Percentiles rank a stretch among this genome's conserved stretches.
These are phyloP conservation scores for Neurospora sp. DNA, from an alignment of 495 filamentous ascomycete genomes.

Conservation along the genomic window DNA sequence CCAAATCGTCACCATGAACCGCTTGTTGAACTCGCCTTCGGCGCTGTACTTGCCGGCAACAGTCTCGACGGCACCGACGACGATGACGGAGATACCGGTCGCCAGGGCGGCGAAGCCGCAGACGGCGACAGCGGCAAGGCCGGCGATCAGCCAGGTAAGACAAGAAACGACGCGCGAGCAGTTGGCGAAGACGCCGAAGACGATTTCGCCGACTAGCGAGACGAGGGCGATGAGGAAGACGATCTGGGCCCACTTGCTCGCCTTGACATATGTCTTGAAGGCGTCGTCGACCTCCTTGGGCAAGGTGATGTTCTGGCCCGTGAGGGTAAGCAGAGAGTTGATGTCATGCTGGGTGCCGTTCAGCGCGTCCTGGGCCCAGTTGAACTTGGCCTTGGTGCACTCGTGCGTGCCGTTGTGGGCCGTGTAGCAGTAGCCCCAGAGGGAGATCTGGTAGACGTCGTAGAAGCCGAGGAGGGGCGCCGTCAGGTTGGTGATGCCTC, in stretches of 20 bases:
- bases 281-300: constrained; percentile 53
- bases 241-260: constrained; percentile 73
- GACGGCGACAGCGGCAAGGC: constrained; percentile 50
- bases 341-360: constrained; percentile 44
- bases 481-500: constrained; percentile 29
- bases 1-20: constrained; percentile 65
- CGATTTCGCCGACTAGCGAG: constrained; percentile 61
- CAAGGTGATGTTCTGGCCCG: constrained; percentile 39
- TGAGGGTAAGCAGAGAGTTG: constrained; percentile 28
- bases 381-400: constrained; percentile 57
- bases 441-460: constrained; percentile 69
- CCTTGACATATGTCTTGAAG: constrained; percentile 58
- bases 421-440: constrained; percentile 79
- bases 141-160: constrained; percentile 34
- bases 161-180: constrained; percentile 39
- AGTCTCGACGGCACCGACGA: constrained; percentile 58
- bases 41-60: constrained; percentile 58
- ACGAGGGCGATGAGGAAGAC: constrained; percentile 61
- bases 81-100: constrained; percentile 50
- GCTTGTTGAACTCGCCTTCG: constrained; percentile 48
- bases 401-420: constrained; percentile 34
- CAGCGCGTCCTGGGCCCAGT: constrained; percentile 61
- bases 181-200: constrained; percentile 66
- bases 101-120: constrained; percentile 48
- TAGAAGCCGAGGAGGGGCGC: constrained; percentile 48